phyloP scores from a whole-genome alignment of 2,329 filamentous ascomycete genomes.

The Epichloe bromicola region DNA sequence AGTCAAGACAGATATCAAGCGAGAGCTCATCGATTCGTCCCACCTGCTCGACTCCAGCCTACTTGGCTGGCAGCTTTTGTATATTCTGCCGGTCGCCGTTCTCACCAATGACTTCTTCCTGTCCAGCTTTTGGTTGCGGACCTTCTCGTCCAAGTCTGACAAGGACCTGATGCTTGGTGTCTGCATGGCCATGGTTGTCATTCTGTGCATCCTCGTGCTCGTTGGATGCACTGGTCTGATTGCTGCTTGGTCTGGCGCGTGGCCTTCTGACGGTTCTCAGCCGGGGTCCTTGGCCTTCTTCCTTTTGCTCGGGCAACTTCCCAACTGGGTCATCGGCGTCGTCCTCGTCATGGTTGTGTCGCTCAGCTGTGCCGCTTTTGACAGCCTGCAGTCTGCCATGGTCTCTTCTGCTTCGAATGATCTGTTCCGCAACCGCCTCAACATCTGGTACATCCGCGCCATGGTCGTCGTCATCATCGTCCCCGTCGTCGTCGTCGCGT shows the following conservation, averaged over 20 bases:
- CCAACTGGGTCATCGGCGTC: slow-evolving; percentile 70
- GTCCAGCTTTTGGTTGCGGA: slow-evolving; percentile 72
- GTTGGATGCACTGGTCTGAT: slow-evolving; percentile 63
- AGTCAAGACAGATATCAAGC: slow-evolving; percentile 59
- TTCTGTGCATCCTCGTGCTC: slow-evolving; percentile 58
- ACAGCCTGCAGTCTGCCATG: slow-evolving; percentile 72
- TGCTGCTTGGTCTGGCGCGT: slow-evolving; percentile 65
- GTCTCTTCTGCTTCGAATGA: slow-evolving; percentile 77
- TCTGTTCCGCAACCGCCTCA: slow-evolving; percentile 68
- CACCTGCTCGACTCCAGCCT: slow-evolving; percentile 55
- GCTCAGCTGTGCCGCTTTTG: slow-evolving; percentile 66
- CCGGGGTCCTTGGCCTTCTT: slow-evolving; percentile 62
- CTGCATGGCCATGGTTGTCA: slow-evolving; percentile 49
- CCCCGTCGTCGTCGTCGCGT: slow-evolving; percentile 59
- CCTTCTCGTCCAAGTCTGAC: slow-evolving; percentile 69
- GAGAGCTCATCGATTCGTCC: slow-evolving; percentile 52
- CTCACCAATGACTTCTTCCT: slow-evolving; percentile 81
- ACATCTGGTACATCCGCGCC: slow-evolving; percentile 58
- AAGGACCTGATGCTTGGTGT: slow-evolving; percentile 65
- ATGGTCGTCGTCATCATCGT: slow-evolving; percentile 61
- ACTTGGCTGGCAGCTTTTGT: slow-evolving; percentile 74
- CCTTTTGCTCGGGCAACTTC: slow-evolving; percentile 56
- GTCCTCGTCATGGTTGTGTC: slow-evolving; percentile 70
- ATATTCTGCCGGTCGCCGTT: slow-evolving; percentile 71
- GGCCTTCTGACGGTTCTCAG: slow-evolving; percentile 44